Conservation (phyloP, 805 yeast genomes). For the Saccharomycopsis javanensis region DNA sequence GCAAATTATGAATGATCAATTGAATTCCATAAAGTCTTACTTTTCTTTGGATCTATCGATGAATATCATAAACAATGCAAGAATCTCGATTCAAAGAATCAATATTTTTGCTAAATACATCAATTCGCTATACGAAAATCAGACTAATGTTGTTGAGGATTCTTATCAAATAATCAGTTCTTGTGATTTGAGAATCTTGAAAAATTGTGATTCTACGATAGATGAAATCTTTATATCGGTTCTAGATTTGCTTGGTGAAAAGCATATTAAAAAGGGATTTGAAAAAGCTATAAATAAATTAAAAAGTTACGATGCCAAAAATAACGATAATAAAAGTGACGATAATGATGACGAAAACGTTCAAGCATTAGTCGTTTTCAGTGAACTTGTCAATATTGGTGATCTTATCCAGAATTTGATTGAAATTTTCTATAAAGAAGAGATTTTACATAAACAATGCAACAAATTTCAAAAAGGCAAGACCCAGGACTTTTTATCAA, state of each 20-base stretch:
- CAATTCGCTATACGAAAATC: conserved; percentile 7
- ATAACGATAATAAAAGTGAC: neutral
- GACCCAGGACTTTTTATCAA: conserved; percentile 68
- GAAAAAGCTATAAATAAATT: conserved; percentile 66
- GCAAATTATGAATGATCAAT: conserved; percentile 63
- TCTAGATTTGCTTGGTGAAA: conserved; percentile 49
- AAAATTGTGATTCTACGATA: conserved; percentile 34
- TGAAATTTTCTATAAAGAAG: conserved; percentile 83
- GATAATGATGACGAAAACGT: conserved; percentile 31
- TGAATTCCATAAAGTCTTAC: conserved; percentile 64
- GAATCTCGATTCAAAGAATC: conserved; percentile 51
- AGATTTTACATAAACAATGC: conserved; percentile 44
- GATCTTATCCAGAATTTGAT: conserved; percentile 89
- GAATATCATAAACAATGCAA: conserved; percentile 59
- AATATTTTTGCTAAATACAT: conserved; percentile 31
- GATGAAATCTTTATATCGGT: conserved; percentile 62
- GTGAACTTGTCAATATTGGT: conserved; percentile 86
- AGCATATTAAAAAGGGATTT: conserved; percentile 82
- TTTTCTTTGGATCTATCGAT: conserved; percentile 76
- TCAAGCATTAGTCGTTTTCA: conserved; percentile 80
- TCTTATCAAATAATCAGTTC: conserved; percentile 27
- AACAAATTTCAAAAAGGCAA: conserved; percentile 36
- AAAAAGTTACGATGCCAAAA: conserved; percentile 58
- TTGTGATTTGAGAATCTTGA: conserved; percentile 24
- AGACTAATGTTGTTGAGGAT: conserved; percentile 14